A percentile compares a stretch with the other conserved stretches of the same genome.
These are phyloP conservation scores for Amauroascus niger DNA, from an alignment of 2,329 filamentous ascomycete species.

Conservation along the genomic window DNA sequence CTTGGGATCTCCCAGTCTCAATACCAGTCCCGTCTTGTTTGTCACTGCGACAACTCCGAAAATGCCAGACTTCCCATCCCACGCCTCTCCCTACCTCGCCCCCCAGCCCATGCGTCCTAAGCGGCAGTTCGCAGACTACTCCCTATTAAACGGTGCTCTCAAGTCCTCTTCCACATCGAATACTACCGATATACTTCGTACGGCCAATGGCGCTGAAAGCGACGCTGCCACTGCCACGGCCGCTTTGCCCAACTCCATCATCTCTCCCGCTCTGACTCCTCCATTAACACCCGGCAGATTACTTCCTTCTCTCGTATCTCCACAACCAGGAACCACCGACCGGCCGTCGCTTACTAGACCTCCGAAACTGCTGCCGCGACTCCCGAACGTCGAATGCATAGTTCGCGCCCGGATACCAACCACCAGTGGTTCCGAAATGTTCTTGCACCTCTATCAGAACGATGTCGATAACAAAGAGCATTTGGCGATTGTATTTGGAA, in stretches of 20 bases:
- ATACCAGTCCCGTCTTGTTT: neutral
- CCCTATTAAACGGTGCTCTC: constrained; percentile 16
- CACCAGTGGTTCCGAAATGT: constrained; percentile 88
- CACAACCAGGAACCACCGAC: constrained; percentile 19
- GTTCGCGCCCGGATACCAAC: constrained; percentile 93
- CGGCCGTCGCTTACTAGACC: constrained; percentile 41
- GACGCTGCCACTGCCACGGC: constrained; percentile 29
- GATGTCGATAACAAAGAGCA: constrained; percentile 92
- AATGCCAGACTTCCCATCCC: constrained; percentile 49
- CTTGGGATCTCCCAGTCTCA: no score
- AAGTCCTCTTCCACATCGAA: constrained; percentile 4
- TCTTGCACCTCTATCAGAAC: constrained; percentile 88
- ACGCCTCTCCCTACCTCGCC: constrained; percentile 43
- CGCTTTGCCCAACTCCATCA: constrained; percentile 43
- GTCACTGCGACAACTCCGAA: neutral
- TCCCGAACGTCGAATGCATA: constrained; percentile 84
- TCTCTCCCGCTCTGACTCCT: constrained; percentile 44
- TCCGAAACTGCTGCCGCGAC: constrained; percentile 61
- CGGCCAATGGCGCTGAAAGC: constrained; percentile 16
- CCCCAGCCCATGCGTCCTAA: constrained; percentile 28
- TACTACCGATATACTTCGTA: neutral
- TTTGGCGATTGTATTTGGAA: constrained; percentile 91
- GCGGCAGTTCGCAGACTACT: constrained; percentile 19
- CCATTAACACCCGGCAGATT: constrained; percentile 31
- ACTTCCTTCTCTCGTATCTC: constrained; percentile 23